These are phyloP conservation scores for Aspergillus sp. DNA, from an alignment of 2,329 filamentous ascomycete species.

Conservation along the genomic window DNA sequence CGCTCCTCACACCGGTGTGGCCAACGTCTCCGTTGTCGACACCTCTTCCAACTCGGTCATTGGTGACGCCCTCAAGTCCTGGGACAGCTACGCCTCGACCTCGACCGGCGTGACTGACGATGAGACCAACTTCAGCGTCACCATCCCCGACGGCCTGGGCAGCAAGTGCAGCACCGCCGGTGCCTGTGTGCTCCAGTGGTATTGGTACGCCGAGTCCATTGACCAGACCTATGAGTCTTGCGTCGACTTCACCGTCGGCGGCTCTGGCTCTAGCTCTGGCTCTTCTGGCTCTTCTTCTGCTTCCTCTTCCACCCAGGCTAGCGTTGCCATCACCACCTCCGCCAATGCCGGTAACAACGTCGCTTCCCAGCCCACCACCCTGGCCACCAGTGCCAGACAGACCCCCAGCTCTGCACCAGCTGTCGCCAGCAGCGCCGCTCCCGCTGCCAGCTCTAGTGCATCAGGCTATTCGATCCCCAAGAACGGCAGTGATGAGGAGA, in stretches of 20 bases:
- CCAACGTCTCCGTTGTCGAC: constrained; percentile 48
- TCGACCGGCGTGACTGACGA: constrained; percentile 19
- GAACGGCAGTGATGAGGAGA: constrained; percentile 13
- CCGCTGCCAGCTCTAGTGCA: constrained; percentile 1
- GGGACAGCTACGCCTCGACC: constrained; percentile 27
- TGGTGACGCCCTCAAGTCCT: constrained; percentile 28
- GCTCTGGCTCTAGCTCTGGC: constrained; percentile 12
- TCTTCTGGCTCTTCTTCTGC: constrained; percentile 8
- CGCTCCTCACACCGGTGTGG: constrained; percentile 44
- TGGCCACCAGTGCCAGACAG: constrained; percentile 8
- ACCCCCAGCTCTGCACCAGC: constrained; percentile 5
- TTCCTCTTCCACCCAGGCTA: constrained; percentile 4
- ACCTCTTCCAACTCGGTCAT: constrained; percentile 39
- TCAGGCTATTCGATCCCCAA: constrained; percentile 9
- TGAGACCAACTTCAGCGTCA: constrained; percentile 27
- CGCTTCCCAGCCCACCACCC: constrained; percentile 6
- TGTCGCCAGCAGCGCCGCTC: constrained; percentile 1
- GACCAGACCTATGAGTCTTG: constrained; percentile 34
- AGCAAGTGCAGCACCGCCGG: constrained; percentile 22
- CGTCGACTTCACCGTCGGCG: constrained; percentile 26
- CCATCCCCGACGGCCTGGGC: constrained; percentile 24
- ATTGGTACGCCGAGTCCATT: constrained; percentile 28
- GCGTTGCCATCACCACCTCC: constrained; percentile 5
- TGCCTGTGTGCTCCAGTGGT: constrained; percentile 31
- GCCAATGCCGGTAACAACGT: constrained; percentile 6